Evolutionary conservation across 164 flowering plant species (phyloP).

Genomic region (Kalanchoe fedtschenkoi): DNA sequence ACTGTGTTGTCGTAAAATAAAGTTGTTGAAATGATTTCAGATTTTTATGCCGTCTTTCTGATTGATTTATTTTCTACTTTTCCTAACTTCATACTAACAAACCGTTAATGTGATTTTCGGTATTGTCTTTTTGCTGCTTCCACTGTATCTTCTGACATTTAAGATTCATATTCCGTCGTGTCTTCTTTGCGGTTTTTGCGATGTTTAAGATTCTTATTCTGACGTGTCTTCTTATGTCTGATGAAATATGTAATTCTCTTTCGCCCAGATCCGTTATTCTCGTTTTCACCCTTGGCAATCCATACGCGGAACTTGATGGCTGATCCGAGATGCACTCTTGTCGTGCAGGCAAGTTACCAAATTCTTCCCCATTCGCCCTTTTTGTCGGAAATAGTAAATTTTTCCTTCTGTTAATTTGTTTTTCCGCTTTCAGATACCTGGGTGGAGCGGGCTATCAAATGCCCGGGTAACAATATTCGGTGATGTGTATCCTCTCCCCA

Average conservation of each 20-base stretch:
- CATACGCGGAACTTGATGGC: constrained; percentile 89
- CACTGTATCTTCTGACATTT: too few relatives aligned
- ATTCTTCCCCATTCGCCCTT: neutral
- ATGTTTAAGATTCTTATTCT: neutral
- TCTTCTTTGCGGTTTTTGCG: neutral
- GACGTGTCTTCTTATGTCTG: neutral
- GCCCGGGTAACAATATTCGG: constrained; percentile 98
- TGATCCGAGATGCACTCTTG: constrained; percentile 90
- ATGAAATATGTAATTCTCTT: neutral
- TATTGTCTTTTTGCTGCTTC: neutral
- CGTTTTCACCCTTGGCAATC: constrained; percentile 97
- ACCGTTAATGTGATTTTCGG: neutral
- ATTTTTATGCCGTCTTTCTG: too few relatives aligned
- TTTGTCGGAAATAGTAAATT: constrained; percentile 7
- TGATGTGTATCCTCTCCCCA: constrained; percentile 80
- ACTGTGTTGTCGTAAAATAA: too few relatives aligned
- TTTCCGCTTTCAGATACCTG: constrained; percentile 70
- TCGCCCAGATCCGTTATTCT: constrained; percentile 84
- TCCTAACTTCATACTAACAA: too few relatives aligned
- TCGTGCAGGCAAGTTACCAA: constrained; percentile 75
- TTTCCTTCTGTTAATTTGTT: constrained; percentile 18
- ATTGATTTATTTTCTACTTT: too few relatives aligned
- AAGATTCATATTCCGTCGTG: neutral
- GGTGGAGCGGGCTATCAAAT: constrained; percentile 98
- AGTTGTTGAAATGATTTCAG: too few relatives aligned